phyloP scores from a whole-genome alignment of 208 protist species.

The Trypanosomatidae sp. region DNA sequence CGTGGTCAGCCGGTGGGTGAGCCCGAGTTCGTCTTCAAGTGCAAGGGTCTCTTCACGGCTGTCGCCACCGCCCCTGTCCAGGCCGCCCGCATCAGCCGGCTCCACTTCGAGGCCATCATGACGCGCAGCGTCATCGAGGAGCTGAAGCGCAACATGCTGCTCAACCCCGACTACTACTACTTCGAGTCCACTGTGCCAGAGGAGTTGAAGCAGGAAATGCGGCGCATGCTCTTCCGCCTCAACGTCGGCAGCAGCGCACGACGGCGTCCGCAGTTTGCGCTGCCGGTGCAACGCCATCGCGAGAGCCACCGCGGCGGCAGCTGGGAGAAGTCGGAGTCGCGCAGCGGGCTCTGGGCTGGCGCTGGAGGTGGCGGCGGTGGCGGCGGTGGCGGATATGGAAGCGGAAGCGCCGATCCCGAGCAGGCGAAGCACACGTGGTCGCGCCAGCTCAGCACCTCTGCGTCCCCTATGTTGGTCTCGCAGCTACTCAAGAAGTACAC shows the following conservation, averaged over 20 bases:
- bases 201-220: conserved; percentile 48
- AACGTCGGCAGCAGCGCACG: conserved; percentile 6
- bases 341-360: no score
- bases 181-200: conserved; percentile 44
- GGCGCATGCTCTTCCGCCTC: conserved; percentile 27
- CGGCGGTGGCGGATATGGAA: no score
- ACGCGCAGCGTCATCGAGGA: conserved; percentile 32
- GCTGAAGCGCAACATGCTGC: conserved; percentile 47
- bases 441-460: no score
- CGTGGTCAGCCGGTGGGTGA: conserved; percentile 53
- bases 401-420: no score
- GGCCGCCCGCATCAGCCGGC: conserved; percentile 57
- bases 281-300: conserved; percentile 8
- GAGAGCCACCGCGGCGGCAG: not conserved
- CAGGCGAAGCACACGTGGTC: no score
- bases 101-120: conserved; percentile 71
- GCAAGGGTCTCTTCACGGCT: conserved; percentile 44
- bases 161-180: conserved; percentile 49
- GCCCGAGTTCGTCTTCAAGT: conserved; percentile 61
- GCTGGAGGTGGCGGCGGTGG: no score
- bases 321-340: conserved; percentile 2
- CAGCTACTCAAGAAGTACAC: no score
- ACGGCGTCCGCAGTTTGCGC: conserved; percentile 2
- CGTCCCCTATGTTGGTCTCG: no score
- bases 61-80: conserved; percentile 40